Evolutionary conservation across 306 rosid species (phyloP), one percentile per base, ranked within the genome.

Genomic region (Rubus parviflorus): DNA sequence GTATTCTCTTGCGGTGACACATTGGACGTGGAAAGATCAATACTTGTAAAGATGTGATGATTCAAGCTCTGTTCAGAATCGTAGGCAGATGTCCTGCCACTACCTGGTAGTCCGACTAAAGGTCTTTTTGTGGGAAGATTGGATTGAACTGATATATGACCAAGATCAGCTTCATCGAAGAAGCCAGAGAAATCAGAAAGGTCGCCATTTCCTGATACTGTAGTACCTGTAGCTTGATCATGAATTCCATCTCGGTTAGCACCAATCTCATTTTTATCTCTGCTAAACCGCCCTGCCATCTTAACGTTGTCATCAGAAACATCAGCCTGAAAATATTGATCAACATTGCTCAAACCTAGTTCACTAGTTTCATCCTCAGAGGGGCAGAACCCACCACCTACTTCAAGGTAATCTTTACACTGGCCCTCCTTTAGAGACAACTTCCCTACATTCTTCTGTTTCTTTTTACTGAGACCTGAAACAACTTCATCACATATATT

Each of bases 251-350:
- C 82, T 30, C 38, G 69, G 66, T 78, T 66, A 45, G 75, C 8
- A 71, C 73, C 69, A 23, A 17, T 71, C 71, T 86, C 84, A 74
- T 49, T 74, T 38, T 91, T 92, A 43, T 86, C 90, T 43, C 74
- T 22, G 81, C 92, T 87, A 77, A 90, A 87, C 13, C 93, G 92
- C 66, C 97, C 97, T 74, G 89, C 96, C 64, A 73, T 72, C 78
- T 85, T 72, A 49, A 73, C 85, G 83, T 80, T 81, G 78, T 74
- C 86, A 58, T 72, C 84, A 74, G 79, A 70, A 75, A 76, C 41
- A 71, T 38, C 81, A 12, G 52, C 79, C 83, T 48, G 81, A 14
- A 60, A 47, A 47, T 75, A n/a, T 48, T 64, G 61, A 68, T 53
- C 82, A 64, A 52, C 79, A 43, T 19, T 75, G 78, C 78, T 68